phyloP scores from a whole-genome alignment of 257 asterid genomes.

The Lycium ferocissimum region DNA sequence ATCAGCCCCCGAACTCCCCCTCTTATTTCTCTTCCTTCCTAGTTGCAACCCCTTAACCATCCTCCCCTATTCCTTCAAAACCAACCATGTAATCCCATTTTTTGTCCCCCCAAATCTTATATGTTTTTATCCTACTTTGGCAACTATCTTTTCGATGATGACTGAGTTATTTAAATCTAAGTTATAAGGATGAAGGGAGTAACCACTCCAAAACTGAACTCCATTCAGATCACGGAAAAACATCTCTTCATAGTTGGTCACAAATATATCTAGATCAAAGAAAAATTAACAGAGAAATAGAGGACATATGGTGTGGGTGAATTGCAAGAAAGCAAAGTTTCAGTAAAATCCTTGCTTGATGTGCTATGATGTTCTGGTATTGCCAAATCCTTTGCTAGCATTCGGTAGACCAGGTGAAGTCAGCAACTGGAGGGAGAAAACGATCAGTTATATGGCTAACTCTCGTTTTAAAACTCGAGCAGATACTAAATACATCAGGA shows the following conservation, averaged over 20 bases:
- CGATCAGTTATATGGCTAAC: neutral
- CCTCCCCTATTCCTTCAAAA: neutral
- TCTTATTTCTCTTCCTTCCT: neutral
- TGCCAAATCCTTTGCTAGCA: neutral
- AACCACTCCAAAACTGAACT: neutral
- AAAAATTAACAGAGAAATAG: neutral
- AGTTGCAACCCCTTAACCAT: neutral
- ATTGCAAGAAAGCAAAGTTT: neutral
- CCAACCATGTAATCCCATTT: neutral
- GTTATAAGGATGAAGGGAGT: neutral
- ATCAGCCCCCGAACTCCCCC: neutral
- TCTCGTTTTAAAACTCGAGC: neutral
- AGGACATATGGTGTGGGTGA: neutral
- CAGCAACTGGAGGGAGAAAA: neutral
- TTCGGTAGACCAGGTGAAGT: neutral
- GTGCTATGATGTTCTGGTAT: neutral
- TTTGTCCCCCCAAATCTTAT: neutral
- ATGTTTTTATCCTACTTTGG: neutral
- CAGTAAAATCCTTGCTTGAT: neutral
- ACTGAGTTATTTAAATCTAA: neutral
- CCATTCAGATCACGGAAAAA: neutral
- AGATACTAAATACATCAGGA: neutral
- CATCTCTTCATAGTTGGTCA: neutral
- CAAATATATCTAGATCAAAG: neutral
- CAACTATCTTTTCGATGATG: neutral